phyloP scores from a whole-genome alignment of 305 asterid genomes.

The Solanum chacoense region DNA sequence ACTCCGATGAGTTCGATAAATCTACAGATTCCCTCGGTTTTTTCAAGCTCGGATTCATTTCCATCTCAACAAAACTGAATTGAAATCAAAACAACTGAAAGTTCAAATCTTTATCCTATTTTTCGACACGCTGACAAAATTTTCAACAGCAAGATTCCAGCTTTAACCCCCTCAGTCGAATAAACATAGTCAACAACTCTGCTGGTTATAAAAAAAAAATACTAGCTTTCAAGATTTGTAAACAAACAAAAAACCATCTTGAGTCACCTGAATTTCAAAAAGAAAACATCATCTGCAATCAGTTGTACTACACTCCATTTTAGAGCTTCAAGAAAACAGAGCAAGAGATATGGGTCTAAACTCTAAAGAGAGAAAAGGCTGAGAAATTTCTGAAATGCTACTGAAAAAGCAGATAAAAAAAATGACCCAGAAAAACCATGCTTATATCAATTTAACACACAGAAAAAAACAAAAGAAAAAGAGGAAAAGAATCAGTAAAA shows the following conservation, averaged over 20 bases:
- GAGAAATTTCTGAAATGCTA: neutral
- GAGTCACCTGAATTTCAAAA: neutral
- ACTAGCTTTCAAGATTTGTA: neutral
- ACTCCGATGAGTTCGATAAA: conserved; percentile 24
- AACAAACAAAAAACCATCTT: neutral
- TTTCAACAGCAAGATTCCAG: neutral
- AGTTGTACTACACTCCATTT: neutral
- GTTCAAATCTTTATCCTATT: neutral
- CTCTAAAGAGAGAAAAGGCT: neutral
- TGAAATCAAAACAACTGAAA: neutral
- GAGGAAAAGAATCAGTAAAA: neutral
- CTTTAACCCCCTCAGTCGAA: neutral
- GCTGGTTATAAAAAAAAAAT: neutral
- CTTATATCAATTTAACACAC: neutral
- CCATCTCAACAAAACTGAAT: neutral
- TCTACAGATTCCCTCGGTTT: conserved; percentile 27
- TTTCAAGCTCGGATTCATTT: conserved; percentile 39
- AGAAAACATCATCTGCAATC: neutral
- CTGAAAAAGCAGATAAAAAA: neutral
- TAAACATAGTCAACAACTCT: neutral
- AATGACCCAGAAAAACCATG: neutral
- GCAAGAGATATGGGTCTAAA: neutral
- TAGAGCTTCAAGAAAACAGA: neutral
- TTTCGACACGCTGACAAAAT: neutral
- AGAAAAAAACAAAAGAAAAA: neutral